Percentiles rank a stretch among this genome's conserved stretches.
Evolutionary conservation across 1,284 basidiomycete genomes (phyloP).

Genomic region (Rhodotorula sp.): DNA sequence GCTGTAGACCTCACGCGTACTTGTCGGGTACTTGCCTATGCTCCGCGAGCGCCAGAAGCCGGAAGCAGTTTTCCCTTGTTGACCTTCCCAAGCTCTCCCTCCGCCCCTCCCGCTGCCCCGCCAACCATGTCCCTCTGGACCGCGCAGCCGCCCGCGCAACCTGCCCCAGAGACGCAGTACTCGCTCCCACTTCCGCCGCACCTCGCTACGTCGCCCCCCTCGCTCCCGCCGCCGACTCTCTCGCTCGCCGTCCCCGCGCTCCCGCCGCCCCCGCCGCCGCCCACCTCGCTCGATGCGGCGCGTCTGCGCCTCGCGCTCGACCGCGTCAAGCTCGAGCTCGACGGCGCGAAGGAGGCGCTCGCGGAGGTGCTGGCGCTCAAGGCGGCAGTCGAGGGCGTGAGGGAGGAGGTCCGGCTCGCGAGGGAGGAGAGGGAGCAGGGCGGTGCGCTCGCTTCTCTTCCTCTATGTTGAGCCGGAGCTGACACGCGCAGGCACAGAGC

Average conservation of each 20-base stretch:
- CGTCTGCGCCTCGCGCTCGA: slow-evolving; percentile 8
- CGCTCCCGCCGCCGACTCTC: neutral
- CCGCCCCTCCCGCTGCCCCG: neutral
- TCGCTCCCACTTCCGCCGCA: neutral
- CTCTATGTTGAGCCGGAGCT: neutral
- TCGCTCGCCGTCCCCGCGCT: neutral
- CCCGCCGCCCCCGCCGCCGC: neutral
- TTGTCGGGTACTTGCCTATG: no score
- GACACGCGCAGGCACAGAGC: neutral
- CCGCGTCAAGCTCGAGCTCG: slow-evolving; percentile 18
- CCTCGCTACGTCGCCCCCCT: neutral
- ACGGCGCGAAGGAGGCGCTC: slow-evolving; percentile 1
- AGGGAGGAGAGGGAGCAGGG: neutral
- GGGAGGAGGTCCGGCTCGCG: slow-evolving; percentile 2
- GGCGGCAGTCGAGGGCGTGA: slow-evolving; percentile 7
- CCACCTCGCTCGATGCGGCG: slow-evolving; percentile 17
- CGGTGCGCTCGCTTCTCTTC: neutral
- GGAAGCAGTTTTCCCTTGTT: no score
- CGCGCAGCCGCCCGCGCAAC: neutral
- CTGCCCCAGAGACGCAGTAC: neutral
- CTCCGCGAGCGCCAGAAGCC: no score
- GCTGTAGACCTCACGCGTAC: no score
- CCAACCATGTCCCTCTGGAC: neutral
- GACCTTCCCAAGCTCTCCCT: no score
- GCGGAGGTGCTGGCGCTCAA: slow-evolving; percentile 6